These are phyloP conservation scores for Asterochloris sp. DNA, from an alignment of 139 green algal genomes.

Conservation along the genomic window DNA sequence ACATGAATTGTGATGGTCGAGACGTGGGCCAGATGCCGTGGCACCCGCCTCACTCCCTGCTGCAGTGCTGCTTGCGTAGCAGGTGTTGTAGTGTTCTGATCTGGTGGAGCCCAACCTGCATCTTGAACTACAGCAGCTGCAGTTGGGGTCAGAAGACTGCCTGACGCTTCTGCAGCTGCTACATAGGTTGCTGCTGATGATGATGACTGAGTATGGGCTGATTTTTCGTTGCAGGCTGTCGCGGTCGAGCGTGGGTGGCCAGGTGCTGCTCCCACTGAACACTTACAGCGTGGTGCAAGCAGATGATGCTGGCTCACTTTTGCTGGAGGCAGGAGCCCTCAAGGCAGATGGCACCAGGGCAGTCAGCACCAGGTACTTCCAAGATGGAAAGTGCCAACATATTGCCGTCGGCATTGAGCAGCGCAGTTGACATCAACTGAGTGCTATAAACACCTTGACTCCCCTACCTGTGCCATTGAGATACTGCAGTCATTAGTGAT, in stretches of 20 bases:
- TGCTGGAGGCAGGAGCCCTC: slow-evolving; percentile 1
- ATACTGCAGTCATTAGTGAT: too few species aligned
- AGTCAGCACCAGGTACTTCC: too few species aligned
- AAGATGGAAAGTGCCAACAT: too few species aligned
- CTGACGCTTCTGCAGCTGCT: neutral
- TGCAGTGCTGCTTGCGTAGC: neutral
- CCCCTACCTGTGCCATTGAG: too few species aligned
- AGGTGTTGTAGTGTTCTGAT: too few species aligned
- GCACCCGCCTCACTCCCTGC: too few species aligned
- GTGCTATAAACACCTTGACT: too few species aligned
- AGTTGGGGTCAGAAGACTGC: neutral
- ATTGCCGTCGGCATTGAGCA: too few species aligned
- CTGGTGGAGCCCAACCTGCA: too few species aligned
- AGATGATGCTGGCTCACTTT: neutral
- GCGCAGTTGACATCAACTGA: too few species aligned
- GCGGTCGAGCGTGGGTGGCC: neutral
- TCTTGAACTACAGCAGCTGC: neutral
- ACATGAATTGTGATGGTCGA: neutral
- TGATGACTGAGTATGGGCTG: neutral
- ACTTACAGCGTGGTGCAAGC: slow-evolving; percentile 11
- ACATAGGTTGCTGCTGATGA: neutral
- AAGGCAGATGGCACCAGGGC: neutral
- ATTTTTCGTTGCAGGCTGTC: neutral
- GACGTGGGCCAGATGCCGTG: neutral
- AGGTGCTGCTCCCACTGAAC: neutral